Base-by-base conservation (phyloP, 768 basidiomycete genomes). In the Suillus placidus region DNA sequence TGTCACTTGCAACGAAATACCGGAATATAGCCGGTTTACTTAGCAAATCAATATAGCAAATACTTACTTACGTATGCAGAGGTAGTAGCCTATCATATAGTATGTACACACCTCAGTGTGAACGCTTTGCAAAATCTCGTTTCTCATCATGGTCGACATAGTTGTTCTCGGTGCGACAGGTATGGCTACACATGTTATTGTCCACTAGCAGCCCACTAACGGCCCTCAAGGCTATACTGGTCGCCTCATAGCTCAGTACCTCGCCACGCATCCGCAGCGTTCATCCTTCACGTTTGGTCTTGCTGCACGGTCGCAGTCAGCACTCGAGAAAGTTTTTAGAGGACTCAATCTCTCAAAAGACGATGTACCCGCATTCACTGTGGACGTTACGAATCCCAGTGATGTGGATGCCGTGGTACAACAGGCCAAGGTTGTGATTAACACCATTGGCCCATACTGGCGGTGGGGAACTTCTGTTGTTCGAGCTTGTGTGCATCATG, bases 391-490 rank as follows among this genome's bases (percentile, higher is more conserved):
- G 10, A 80, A 86, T 10, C 71, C 71, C 6, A 77, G 80, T 13
- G 81, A 87, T 35, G 75, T 95, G 4, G 87, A 90, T 60, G 75
- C 71, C 2, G 85, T 80, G 2, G 88, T 95, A 18, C 83, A 82
- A 70, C 73, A 74, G 20, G 80, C 86, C 6, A 83, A 83, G 55
- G 88, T 95, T 23, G 85, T 95, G 62, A 88, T 95, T 65, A 93
- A 91, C 71, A 79, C 88, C 37, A 85, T 91, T 38, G 93, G 93
- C 1, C 92, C 93, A 2, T 95, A 84, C 73, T 88, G 86, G 84
- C 73, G 73, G 7, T 91, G 83, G 78, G 91, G 93, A 3, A 87
- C 87, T n/a, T 83, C 86, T 10, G 88, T 95, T 14, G 91, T 94
- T 23, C 92, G 85, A 64, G 89, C 91, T 5, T 97, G 95, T 68